Evolutionary conservation across 2,329 filamentous ascomycete species (phyloP).

Genomic region (Exophiala oligosperma): DNA sequence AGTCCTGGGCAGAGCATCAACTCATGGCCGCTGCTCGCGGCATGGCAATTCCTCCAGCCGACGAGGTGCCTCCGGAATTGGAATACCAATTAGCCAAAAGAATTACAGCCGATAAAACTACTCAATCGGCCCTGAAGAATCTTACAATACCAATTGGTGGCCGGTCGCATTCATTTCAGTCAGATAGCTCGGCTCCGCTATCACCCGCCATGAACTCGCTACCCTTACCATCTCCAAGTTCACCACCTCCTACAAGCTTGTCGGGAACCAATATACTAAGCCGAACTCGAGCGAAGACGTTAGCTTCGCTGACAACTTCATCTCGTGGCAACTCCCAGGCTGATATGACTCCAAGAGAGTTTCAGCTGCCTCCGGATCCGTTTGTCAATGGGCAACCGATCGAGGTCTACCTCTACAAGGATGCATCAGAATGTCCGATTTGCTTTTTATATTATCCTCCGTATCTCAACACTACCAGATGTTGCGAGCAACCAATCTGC

Average conservation of each 20-base stretch:
- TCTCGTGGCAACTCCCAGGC: constrained; percentile 71
- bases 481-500: constrained; percentile 94
- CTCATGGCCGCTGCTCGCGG: constrained; percentile 88
- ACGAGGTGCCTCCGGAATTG: constrained; percentile 75
- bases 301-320: constrained; percentile 77
- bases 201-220: constrained; percentile 65
- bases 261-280: constrained; percentile 59
- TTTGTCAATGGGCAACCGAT: constrained; percentile 93
- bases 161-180: constrained; percentile 75
- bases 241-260: constrained; percentile 53
- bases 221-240: constrained; percentile 59
- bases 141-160: constrained; percentile 78
- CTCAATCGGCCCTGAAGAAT: constrained; percentile 65
- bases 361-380: constrained; percentile 76
- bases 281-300: constrained; percentile 81
- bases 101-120: constrained; percentile 47
- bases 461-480: constrained; percentile 89
- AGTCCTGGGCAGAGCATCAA: constrained; percentile 91
- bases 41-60: constrained; percentile 77
- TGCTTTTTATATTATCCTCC: constrained; percentile 96
- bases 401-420: constrained; percentile 91
- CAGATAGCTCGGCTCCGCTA: constrained; percentile 63
- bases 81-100: constrained; percentile 52
- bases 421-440: constrained; percentile 87
- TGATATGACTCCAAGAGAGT: constrained; percentile 74